Evolutionary conservation across 2,329 filamentous ascomycete species (phyloP).

Genomic region (Ilyonectria mors-panacis): DNA sequence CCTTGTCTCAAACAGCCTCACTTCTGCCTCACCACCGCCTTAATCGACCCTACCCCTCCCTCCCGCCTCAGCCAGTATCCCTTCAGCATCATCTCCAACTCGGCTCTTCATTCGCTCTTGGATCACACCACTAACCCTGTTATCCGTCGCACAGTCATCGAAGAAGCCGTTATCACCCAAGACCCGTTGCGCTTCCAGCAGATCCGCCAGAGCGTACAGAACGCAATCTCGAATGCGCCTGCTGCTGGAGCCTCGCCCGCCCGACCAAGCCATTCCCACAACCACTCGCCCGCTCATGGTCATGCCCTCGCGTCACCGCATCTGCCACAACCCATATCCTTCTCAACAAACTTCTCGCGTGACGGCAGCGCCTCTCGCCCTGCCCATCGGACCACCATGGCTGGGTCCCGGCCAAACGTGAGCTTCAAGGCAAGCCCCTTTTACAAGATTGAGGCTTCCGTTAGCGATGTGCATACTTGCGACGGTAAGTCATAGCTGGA

Average conservation of each 20-base stretch:
- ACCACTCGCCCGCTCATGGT: conserved; percentile 22
- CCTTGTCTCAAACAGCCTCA: background rate
- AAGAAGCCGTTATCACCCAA: conserved; percentile 54
- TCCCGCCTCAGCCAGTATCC: background rate
- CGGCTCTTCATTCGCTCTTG: background rate
- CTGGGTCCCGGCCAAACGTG: conserved; percentile 40
- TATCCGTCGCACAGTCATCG: conserved; percentile 55
- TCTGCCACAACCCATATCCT: conserved; percentile 40
- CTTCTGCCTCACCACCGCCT: conserved; percentile 6
- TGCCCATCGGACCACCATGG: conserved; percentile 17
- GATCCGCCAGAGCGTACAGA: conserved; percentile 59
- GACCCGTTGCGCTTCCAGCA: conserved; percentile 61
- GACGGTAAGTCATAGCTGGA: conserved; percentile 72
- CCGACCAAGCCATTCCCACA: conserved; percentile 35
- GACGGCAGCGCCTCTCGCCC: conserved; percentile 19
- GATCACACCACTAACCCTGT: conserved; percentile 18
- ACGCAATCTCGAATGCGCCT: conserved; percentile 50
- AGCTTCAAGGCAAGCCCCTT: conserved; percentile 84
- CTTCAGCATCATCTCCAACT: background rate
- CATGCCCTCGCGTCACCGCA: conserved; percentile 28
- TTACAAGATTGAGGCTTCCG: conserved; percentile 77
- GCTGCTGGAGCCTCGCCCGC: conserved; percentile 37
- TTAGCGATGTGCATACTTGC: conserved; percentile 77
- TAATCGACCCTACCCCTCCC: background rate
- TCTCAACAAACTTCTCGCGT: conserved; percentile 31